Percentiles rank a stretch among this genome's conserved stretches.
These are phyloP conservation scores for Leccinum olivaceopallidum DNA, from an alignment of 768 basidiomycete species.

Conservation along the genomic window DNA sequence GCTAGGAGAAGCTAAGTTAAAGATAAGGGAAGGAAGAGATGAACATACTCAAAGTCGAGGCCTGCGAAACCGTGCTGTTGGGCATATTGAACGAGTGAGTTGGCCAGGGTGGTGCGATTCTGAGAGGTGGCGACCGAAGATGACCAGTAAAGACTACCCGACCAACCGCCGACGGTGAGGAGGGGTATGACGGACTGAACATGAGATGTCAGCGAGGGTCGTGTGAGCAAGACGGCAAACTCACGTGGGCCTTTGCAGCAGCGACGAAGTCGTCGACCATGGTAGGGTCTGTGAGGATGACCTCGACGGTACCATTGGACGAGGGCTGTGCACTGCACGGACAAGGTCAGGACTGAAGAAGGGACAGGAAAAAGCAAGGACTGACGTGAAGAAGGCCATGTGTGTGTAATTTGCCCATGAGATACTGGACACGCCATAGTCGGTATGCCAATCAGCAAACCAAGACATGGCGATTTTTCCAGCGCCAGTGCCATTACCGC, in stretches of 20 bases:
- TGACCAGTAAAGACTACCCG: conserved; percentile 63
- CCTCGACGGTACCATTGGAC: conserved; percentile 10
- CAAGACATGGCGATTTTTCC: conserved; percentile 55
- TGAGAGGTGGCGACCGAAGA: conserved; percentile 50
- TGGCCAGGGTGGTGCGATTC: conserved; percentile 60
- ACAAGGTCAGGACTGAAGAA: neutral
- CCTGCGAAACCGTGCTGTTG: conserved; percentile 54
- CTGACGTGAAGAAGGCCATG: conserved; percentile 63
- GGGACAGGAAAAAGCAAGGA: neutral
- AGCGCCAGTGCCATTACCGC: conserved; percentile 26
- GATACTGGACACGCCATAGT: conserved; percentile 49
- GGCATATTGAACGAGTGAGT: conserved; percentile 51
- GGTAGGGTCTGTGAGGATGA: conserved; percentile 4
- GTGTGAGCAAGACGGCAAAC: neutral
- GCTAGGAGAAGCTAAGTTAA: conserved; percentile 36
- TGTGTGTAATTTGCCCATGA: conserved; percentile 69
- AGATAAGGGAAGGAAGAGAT: neutral
- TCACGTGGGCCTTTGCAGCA: conserved; percentile 29
- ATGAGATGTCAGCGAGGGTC: neutral
- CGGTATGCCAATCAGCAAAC: conserved; percentile 69
- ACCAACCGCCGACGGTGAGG: conserved; percentile 69
- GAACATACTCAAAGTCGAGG: conserved; percentile 66
- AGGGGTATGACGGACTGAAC: conserved; percentile 54
- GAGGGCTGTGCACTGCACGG: conserved; percentile 26
- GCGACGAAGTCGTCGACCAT: conserved; percentile 23